Evolutionary conservation across 2,329 filamentous ascomycete species (phyloP), one percentile per base, ranked within the genome.

Genomic region (Cladophialophora bantiana): DNA sequence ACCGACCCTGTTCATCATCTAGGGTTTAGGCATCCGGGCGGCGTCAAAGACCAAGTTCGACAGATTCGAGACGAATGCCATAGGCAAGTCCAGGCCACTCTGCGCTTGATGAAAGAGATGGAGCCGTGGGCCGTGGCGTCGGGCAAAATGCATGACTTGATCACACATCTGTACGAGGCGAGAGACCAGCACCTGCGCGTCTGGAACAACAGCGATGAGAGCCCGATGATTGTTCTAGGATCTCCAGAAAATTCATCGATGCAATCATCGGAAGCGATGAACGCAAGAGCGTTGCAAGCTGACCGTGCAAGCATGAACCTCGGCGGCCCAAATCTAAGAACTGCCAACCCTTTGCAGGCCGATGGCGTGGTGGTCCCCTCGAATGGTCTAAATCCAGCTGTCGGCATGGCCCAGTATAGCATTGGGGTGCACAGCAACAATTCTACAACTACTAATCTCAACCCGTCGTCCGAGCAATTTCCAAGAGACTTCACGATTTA

Each of bases 161-260:
- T 66, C 50, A 53, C 20, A 18, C 50, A 61, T 36, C 40, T 66
- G 52, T 62, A 66, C 53, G 40, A 57, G 31, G 57, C 64, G 10
- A 56, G 64, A 53, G 48, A 61, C 13, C 64, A 66, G n/a, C 40
- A 59, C 6, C 35, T 65, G 32, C 57, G 64, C n/a, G 58, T 66
- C n/a, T 66, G 64, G 64, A 66, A 66, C 34, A 66, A 66, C 31
- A 40, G 40, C 35, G 64, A 66, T 38, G 59, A 66, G 34, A 66
- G 64, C 26, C 57, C 64, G 20, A 50, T 62, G 12, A 35, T 66
- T 26, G 42, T 61, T 12, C 32, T 66, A 2, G 57, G 48, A 4
- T 57, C 64, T 42, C 58, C 64, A 15, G 58, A 48, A 26, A 56
- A 50, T 42, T 42, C 58, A 34, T 58, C 54, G 10, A 10, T 45